Conservation (phyloP, 2,329 filamentous ascomycete species). For the Exophiala calicioides region DNA sequence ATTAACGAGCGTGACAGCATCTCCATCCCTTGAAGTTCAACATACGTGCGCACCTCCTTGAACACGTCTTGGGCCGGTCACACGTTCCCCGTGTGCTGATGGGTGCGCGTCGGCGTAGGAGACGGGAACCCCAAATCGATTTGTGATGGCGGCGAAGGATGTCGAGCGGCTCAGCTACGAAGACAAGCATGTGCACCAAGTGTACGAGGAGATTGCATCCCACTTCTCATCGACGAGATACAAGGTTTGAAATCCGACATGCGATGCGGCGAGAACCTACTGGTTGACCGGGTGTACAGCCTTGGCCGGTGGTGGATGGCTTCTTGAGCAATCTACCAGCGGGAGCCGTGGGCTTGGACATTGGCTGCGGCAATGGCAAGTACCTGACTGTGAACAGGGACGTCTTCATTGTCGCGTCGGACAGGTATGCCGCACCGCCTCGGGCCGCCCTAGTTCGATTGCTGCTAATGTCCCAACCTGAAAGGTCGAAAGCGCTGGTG, state of each 20-base stretch:
- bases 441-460: slow-evolving; percentile 11
- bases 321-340: slow-evolving; percentile 68
- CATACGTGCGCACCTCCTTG: no score
- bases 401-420: slow-evolving; percentile 80
- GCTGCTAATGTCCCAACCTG: slow-evolving; percentile 17
- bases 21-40: no score
- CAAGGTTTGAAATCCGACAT: slow-evolving; percentile 62
- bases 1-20: no score
- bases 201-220: slow-evolving; percentile 67
- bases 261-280: neutral
- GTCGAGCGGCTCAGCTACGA: slow-evolving; percentile 62
- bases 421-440: slow-evolving; percentile 63
- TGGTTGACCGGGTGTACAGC: slow-evolving; percentile 47
- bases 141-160: slow-evolving; percentile 7
- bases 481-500: slow-evolving; percentile 60
- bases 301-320: slow-evolving; percentile 85
- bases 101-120: neutral
- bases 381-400: slow-evolving; percentile 78
- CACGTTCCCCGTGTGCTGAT: no score
- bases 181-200: slow-evolving; percentile 79
- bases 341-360: slow-evolving; percentile 80
- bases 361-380: slow-evolving; percentile 97
- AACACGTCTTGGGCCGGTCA: no score
- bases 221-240: slow-evolving; percentile 58
- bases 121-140: neutral